Evolutionary conservation across 768 basidiomycete species (phyloP).

Genomic region (Aureoboletus auriporus): DNA sequence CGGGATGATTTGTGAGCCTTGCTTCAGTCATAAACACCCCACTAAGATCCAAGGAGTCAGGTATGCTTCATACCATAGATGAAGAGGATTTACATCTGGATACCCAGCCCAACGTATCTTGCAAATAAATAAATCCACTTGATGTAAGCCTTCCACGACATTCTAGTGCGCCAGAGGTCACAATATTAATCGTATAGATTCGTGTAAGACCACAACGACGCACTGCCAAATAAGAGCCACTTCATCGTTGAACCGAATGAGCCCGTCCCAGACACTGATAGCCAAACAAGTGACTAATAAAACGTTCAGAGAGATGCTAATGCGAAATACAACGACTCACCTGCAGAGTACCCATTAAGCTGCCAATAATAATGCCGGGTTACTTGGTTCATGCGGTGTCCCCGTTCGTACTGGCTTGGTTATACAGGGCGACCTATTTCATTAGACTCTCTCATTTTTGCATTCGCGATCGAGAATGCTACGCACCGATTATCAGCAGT

Average conservation of each 20-base stretch:
- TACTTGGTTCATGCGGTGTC: no score
- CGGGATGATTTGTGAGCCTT: not conserved
- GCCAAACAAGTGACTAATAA: constrained; percentile 8
- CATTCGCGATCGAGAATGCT: no score
- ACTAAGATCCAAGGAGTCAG: constrained; percentile 5
- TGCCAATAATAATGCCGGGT: not conserved
- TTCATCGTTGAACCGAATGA: constrained; percentile 18
- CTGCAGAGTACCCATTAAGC: constrained; percentile 6
- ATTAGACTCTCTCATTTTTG: no score
- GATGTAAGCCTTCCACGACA: constrained; percentile 9
- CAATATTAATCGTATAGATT: no score
- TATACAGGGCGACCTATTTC: no score
- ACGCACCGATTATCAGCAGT: no score
- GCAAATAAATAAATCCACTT: constrained; percentile 28
- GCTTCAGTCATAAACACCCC: constrained; percentile 4
- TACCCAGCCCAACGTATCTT: constrained; percentile 15
- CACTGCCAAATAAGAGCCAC: constrained; percentile 21
- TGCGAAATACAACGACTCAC: not conserved
- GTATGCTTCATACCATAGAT: not conserved
- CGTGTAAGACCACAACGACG: constrained; percentile 1
- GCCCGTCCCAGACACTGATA: constrained; percentile 17
- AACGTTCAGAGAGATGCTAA: no score
- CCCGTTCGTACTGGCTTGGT: no score
- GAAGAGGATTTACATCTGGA: constrained; percentile 13
- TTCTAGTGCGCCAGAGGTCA: constrained; percentile 4